These are phyloP conservation scores for Aspergillus unguis DNA, from an alignment of 2,329 filamentous ascomycete species.

Conservation along the genomic window DNA sequence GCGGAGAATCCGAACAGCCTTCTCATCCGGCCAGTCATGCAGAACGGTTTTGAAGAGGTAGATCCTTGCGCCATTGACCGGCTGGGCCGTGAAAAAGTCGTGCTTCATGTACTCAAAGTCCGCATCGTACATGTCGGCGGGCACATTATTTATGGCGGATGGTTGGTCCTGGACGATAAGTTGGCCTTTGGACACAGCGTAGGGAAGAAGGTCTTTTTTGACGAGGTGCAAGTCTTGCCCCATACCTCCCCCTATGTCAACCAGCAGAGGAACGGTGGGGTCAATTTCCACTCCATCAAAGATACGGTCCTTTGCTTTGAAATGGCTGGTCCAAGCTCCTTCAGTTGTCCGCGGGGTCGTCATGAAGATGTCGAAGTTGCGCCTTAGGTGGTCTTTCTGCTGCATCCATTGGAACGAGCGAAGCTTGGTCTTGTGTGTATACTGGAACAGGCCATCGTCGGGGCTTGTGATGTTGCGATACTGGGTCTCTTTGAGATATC, in stretches of 20 bases:
- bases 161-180: background rate
- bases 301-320: conserved; percentile 22
- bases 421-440: conserved; percentile 12
- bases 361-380: conserved; percentile 25
- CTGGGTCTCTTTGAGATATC: background rate
- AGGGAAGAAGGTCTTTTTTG: conserved; percentile 6
- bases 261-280: conserved; percentile 16
- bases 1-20: background rate
- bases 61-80: background rate
- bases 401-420: conserved; percentile 17
- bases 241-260: conserved; percentile 20
- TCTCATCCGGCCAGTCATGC: conserved; percentile 39
- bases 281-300: conserved; percentile 13
- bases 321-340: conserved; percentile 23
- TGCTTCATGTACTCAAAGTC: background rate
- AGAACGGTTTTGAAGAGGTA: background rate
- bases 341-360: conserved; percentile 14
- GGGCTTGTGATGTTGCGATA: conserved; percentile 12
- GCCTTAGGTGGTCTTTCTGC: conserved; percentile 5
- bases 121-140: background rate
- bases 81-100: background rate
- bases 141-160: background rate
- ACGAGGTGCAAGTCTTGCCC: conserved; percentile 15
- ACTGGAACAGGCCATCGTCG: conserved; percentile 19
- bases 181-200: background rate